These are phyloP conservation scores for Blastobotrys apis DNA, from an alignment of 1,139 yeast species.

Conservation along the genomic window DNA sequence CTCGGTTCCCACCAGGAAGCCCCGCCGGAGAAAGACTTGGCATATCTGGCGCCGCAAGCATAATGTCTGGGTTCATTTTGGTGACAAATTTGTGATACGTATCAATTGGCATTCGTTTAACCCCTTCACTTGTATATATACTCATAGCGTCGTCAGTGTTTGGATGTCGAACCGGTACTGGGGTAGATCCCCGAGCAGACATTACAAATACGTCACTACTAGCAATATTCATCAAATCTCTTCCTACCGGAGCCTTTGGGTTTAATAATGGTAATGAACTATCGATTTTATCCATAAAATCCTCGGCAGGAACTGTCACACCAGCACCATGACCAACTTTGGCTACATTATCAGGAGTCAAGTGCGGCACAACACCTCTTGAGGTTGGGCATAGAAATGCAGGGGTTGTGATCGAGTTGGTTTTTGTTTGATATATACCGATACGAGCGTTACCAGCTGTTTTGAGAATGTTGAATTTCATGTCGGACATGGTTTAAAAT, in stretches of 20 bases:
- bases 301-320: constrained; percentile 32
- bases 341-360: constrained; percentile 39
- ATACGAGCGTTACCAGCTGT: constrained; percentile 14
- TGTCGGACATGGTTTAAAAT: constrained; percentile 3
- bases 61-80: constrained; percentile 30
- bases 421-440: constrained; percentile 11
- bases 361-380: constrained; percentile 40
- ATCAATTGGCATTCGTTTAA: constrained; percentile 29
- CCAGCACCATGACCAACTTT: constrained; percentile 21
- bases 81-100: constrained; percentile 25
- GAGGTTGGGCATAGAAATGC: constrained; percentile 34
- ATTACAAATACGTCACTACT: constrained; percentile 26
- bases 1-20: constrained; percentile 33
- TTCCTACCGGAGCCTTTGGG: constrained; percentile 1
- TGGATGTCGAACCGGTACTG: constrained; percentile 34
- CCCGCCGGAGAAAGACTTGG: constrained; percentile 33
- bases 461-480: constrained; percentile 14
- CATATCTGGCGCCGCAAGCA: constrained; percentile 33
- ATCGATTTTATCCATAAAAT: constrained; percentile 29
- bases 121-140: constrained; percentile 38
- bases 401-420: constrained; percentile 29
- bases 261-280: constrained; percentile 20
- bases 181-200: constrained; percentile 30
- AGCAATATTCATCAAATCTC: constrained; percentile 25
- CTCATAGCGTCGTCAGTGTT: constrained; percentile 33